Conservation (phyloP, 768 basidiomycete genomes). For the Collybia sp. region DNA sequence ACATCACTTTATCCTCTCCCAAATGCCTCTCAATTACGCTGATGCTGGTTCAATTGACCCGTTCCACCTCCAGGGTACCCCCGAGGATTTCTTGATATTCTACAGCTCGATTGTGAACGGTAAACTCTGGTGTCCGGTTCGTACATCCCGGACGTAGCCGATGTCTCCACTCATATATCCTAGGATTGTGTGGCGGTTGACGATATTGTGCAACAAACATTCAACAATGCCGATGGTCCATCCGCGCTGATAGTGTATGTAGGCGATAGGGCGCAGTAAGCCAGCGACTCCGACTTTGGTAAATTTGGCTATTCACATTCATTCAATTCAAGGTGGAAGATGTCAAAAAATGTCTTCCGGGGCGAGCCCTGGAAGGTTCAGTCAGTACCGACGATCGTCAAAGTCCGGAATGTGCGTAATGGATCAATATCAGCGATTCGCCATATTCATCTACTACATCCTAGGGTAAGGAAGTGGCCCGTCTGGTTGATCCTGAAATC, state of each 20-base stretch:
- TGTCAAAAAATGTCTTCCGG: conserved; percentile 51
- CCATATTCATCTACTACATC: conserved; percentile 3
- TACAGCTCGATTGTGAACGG: conserved; percentile 64
- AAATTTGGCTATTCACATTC: not conserved
- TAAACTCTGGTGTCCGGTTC: conserved; percentile 67
- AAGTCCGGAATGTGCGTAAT: conserved; percentile 48
- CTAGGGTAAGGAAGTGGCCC: conserved; percentile 32
- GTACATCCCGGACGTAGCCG: conserved; percentile 11
- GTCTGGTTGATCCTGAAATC: conserved; percentile 41
- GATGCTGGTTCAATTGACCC: conserved; percentile 28
- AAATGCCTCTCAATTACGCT: conserved; percentile 48
- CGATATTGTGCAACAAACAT: conserved; percentile 43
- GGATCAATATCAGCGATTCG: conserved; percentile 3
- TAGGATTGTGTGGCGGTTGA: conserved; percentile 70
- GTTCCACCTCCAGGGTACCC: conserved; percentile 28
- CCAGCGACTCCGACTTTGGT: conserved; percentile 6
- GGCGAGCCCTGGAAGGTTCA: conserved; percentile 57
- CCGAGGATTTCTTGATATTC: conserved; percentile 62
- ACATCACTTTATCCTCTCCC: too few species aligned
- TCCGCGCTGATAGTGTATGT: conserved; percentile 63
- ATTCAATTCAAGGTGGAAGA: conserved; percentile 57
- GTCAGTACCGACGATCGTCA: conserved; percentile 65
- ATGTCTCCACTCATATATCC: not conserved
- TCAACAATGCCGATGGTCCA: conserved; percentile 38
- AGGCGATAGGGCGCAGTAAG: conserved; percentile 61